These are phyloP conservation scores for Thermothelomyces thermophilus DNA, from an alignment of 2,329 filamentous ascomycete species.

Conservation along the genomic window DNA sequence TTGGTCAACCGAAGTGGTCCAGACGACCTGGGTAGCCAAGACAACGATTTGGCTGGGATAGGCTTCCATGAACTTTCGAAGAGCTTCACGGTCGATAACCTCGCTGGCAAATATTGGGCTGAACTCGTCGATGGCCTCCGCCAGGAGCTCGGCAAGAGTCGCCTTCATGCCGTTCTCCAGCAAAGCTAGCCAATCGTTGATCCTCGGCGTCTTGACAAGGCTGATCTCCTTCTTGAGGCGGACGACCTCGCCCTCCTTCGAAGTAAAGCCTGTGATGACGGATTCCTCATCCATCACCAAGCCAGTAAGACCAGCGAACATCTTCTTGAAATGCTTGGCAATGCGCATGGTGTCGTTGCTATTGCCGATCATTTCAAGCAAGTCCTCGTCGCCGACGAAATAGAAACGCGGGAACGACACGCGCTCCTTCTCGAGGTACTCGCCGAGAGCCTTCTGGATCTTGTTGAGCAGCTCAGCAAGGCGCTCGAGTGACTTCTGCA, in stretches of 20 bases:
- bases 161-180: constrained; percentile 91
- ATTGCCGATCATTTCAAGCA: constrained; percentile 98
- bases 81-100: constrained; percentile 60
- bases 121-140: constrained; percentile 79
- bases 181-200: constrained; percentile 97
- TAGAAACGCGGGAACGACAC: constrained; percentile 98
- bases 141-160: constrained; percentile 83
- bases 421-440: constrained; percentile 96
- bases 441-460: constrained; percentile 96
- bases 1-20: constrained; percentile 81
- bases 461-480: constrained; percentile 97
- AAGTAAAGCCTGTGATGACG: constrained; percentile 85
- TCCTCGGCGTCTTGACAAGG: constrained; percentile 84
- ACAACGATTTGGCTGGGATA: constrained; percentile 96
- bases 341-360: constrained; percentile 95
- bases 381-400: constrained; percentile 96
- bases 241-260: constrained; percentile 89
- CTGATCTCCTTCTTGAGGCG: constrained; percentile 86
- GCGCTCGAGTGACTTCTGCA: constrained; percentile 91
- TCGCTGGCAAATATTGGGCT: constrained; percentile 67
- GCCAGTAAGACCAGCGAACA: constrained; percentile 95
- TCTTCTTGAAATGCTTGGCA: constrained; percentile 98
- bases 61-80: constrained; percentile 72
- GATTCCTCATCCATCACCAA: constrained; percentile 86
- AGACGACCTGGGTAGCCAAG: constrained; percentile 85